These are phyloP conservation scores for Phytophthora sp. DNA, from an alignment of 352 stramenopile genomes.

Conservation along the genomic window DNA sequence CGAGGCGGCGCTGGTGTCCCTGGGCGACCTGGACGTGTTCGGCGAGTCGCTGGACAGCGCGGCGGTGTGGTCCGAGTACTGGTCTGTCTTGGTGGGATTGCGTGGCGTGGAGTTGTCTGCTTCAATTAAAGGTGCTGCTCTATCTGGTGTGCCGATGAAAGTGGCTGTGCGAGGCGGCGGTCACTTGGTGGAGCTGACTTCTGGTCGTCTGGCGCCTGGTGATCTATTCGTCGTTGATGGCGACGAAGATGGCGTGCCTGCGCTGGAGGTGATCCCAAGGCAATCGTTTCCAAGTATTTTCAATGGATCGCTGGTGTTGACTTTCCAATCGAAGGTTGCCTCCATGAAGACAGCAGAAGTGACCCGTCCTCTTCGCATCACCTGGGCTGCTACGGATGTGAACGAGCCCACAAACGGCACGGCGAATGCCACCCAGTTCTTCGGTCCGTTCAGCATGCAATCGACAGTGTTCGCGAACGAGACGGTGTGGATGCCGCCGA, in stretches of 20 bases:
- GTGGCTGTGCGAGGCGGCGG: neutral
- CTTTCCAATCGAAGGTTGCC: neutral
- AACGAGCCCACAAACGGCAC: neutral
- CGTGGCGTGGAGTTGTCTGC: neutral
- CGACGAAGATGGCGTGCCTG: neutral
- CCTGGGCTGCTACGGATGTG: neutral
- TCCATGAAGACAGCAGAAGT: conserved; percentile 4
- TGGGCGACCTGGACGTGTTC: conserved; percentile 2
- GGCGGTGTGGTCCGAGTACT: conserved; percentile 13
- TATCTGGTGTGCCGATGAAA: neutral
- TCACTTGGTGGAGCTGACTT: neutral
- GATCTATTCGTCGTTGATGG: neutral
- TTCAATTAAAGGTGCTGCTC: neutral
- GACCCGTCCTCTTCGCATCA: conserved; percentile 7
- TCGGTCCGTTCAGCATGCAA: conserved; percentile 15
- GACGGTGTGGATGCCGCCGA: conserved; percentile 17
- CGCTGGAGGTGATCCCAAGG: neutral
- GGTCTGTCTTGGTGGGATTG: conserved; percentile 1
- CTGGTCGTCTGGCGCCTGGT: neutral
- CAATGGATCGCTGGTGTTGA: conserved; percentile 4
- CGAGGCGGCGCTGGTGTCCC: conserved; percentile 14
- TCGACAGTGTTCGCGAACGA: conserved; percentile 11
- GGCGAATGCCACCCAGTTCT: neutral
- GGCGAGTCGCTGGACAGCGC: conserved; percentile 6
- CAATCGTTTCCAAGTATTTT: conserved; percentile 3